These are phyloP conservation scores for Verruconis gallopava DNA, from an alignment of 2,329 filamentous ascomycete genomes.

Conservation along the genomic window DNA sequence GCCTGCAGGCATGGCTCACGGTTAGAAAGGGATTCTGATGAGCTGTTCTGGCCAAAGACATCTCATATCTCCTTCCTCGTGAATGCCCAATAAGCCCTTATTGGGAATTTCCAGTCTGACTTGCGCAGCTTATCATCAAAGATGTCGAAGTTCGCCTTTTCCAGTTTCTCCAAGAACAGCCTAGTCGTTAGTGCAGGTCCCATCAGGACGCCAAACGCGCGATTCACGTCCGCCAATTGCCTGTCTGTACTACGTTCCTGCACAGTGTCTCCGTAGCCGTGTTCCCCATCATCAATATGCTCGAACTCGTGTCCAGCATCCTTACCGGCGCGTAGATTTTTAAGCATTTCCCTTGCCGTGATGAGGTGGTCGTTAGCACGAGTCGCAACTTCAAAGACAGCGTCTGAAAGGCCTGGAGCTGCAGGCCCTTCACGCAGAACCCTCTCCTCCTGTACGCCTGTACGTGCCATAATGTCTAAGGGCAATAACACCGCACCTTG, in stretches of 20 bases:
- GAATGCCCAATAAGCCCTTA: conserved; percentile 55
- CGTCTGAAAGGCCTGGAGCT: conserved; percentile 75
- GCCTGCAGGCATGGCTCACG: no score
- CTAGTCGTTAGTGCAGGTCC: conserved; percentile 59
- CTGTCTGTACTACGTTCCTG: conserved; percentile 22
- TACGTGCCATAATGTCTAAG: conserved; percentile 76
- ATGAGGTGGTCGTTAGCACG: conserved; percentile 92
- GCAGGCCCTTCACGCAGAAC: conserved; percentile 67
- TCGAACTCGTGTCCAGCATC: conserved; percentile 80
- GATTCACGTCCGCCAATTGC: conserved; percentile 41
- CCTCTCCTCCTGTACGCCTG: conserved; percentile 73
- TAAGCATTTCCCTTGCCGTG: conserved; percentile 83
- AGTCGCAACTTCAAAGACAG: conserved; percentile 83
- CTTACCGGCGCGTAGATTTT: conserved; percentile 59
- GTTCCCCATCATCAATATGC: conserved; percentile 59
- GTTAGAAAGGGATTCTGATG: no score
- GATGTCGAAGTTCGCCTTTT: conserved; percentile 76
- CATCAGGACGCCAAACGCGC: conserved; percentile 67
- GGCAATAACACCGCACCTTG: conserved; percentile 67
- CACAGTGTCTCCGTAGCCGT: conserved; percentile 19
- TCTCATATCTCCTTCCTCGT: conserved; percentile 30
- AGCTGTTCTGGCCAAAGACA: no score
- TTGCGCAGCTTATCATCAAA: conserved; percentile 50
- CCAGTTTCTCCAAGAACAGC: conserved; percentile 64
- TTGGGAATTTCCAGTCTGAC: conserved; percentile 75